Evolutionary conservation across 495 filamentous ascomycete species (phyloP).

Genomic region (Aspergillus wentii): DNA sequence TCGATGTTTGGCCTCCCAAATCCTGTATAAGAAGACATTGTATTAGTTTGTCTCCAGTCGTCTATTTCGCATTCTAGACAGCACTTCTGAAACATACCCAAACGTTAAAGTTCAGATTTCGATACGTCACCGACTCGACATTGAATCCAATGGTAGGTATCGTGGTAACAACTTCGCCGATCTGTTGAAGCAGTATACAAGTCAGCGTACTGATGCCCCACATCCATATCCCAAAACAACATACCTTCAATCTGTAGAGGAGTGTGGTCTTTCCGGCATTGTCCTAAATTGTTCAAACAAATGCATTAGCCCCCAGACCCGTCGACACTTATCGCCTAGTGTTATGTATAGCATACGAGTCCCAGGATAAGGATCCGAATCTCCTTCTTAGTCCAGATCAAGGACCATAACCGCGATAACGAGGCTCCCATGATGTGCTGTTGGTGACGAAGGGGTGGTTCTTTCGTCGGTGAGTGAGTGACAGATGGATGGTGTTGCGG

Average conservation of each 20-base stretch:
- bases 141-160: conserved; percentile 99
- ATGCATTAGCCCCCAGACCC: conserved; percentile 13
- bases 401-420: conserved; percentile 68
- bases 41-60: too few species aligned
- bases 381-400: conserved; percentile 92
- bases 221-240: conserved; percentile 3
- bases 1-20: conserved; percentile 93
- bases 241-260: conserved; percentile 90
- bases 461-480: too few species aligned
- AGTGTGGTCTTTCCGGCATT: conserved; percentile 98
- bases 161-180: conserved; percentile 97
- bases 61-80: too few species aligned
- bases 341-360: conserved; percentile 62
- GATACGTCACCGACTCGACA: conserved; percentile 95
- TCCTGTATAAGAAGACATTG: conserved; percentile 48
- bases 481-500: too few species aligned
- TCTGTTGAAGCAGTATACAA: conserved; percentile 48
- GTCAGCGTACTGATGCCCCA: conserved; percentile 10
- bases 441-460: too few species aligned
- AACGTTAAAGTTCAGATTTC: conserved; percentile 96
- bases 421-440: conserved; percentile 87
- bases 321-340: conserved; percentile 1
- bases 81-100: conserved; percentile 60
- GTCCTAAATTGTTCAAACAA: conserved; percentile 54
- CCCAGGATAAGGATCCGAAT: conserved; percentile 94